These are phyloP conservation scores for Candida yuanshanica DNA, from an alignment of 805 yeast species.

Conservation along the genomic window DNA sequence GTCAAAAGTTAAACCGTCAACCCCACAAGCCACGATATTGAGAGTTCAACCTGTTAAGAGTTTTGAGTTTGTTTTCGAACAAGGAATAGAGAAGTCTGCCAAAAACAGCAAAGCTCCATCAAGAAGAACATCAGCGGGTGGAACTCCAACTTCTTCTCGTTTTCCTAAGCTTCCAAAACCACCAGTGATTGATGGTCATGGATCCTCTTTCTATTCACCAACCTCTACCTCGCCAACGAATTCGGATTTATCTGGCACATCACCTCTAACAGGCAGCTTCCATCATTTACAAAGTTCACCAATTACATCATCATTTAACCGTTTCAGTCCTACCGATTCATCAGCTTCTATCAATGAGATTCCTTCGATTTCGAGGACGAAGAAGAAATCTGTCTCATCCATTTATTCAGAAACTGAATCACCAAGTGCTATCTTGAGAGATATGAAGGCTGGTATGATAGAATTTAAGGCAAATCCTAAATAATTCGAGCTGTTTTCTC, in stretches of 20 bases:
- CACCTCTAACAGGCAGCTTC: conserved; percentile 15
- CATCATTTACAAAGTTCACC: conserved; percentile 11
- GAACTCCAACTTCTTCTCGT: conserved; percentile 17
- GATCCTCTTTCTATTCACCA: conserved; percentile 15
- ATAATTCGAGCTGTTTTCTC: not conserved
- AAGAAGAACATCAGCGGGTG: conserved; percentile 14
- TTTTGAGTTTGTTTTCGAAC: conserved; percentile 23
- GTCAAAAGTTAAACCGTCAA: not conserved
- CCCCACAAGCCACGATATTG: conserved; percentile 1
- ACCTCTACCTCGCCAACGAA: conserved; percentile 20
- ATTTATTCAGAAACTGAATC: conserved; percentile 1
- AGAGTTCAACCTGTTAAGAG: conserved; percentile 14
- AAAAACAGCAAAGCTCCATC: conserved; percentile 8
- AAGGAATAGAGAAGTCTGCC: conserved; percentile 7
- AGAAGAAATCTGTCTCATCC: not conserved
- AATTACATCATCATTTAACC: conserved; percentile 8
- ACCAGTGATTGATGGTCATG: conserved; percentile 18
- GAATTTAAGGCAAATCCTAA: conserved; percentile 11
- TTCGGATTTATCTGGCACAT: conserved; percentile 19
- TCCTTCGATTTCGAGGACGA: not conserved
- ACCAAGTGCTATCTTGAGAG: conserved; percentile 5
- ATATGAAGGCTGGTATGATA: conserved; percentile 16
- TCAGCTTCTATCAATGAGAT: conserved; percentile 4
- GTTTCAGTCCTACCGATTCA: conserved; percentile 13
- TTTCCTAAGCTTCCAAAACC: conserved; percentile 19